Percentiles rank a stretch among this genome's conserved stretches.
Conservation (phyloP, 495 filamentous ascomycete species). For the Usnea hakonensis region DNA sequence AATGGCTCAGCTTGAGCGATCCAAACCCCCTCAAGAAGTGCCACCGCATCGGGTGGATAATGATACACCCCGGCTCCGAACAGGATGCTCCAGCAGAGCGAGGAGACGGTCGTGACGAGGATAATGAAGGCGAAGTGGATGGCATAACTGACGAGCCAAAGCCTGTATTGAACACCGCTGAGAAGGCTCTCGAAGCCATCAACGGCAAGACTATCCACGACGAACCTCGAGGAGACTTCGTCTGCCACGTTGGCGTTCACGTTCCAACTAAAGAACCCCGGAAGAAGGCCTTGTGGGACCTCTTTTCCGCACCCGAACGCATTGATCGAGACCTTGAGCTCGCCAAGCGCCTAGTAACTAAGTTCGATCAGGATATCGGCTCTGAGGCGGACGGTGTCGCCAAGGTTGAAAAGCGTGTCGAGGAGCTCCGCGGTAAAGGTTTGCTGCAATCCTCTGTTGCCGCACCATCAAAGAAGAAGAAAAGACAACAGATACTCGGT, state of each 20-base stretch:
- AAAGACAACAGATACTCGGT: slow-evolving; percentile 38
- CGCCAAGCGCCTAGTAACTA: slow-evolving; percentile 63
- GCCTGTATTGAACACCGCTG: slow-evolving; percentile 46
- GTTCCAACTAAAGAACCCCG: slow-evolving; percentile 74
- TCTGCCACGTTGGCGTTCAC: slow-evolving; percentile 94
- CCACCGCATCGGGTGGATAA: slow-evolving; percentile 97
- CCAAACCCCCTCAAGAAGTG: slow-evolving; percentile 95
- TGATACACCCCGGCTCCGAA: slow-evolving; percentile 74
- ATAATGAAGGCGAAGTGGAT: slow-evolving; percentile 51
- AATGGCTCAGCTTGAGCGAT: slow-evolving; percentile 88
- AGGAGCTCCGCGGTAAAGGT: slow-evolving; percentile 64
- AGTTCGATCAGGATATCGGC: slow-evolving; percentile 75
- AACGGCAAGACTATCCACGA: slow-evolving; percentile 97
- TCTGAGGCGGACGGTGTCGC: slow-evolving; percentile 55
- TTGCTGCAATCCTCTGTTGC: slow-evolving; percentile 61
- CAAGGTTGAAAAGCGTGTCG: slow-evolving; percentile 79
- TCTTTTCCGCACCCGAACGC: slow-evolving; percentile 84
- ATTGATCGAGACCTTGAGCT: slow-evolving; percentile 78
- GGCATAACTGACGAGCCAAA: slow-evolving; percentile 37
- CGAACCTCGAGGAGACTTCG: slow-evolving; percentile 85
- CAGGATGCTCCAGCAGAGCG: slow-evolving; percentile 38
- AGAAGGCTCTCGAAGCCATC: slow-evolving; percentile 82
- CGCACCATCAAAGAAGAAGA: slow-evolving; percentile 51
- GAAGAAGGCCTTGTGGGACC: slow-evolving; percentile 96
- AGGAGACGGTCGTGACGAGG: slow-evolving; percentile 56